A percentile compares a stretch with the other conserved stretches of the same genome.
These are phyloP conservation scores for Russula abietina DNA, from an alignment of 768 basidiomycete species.

Conservation along the genomic window DNA sequence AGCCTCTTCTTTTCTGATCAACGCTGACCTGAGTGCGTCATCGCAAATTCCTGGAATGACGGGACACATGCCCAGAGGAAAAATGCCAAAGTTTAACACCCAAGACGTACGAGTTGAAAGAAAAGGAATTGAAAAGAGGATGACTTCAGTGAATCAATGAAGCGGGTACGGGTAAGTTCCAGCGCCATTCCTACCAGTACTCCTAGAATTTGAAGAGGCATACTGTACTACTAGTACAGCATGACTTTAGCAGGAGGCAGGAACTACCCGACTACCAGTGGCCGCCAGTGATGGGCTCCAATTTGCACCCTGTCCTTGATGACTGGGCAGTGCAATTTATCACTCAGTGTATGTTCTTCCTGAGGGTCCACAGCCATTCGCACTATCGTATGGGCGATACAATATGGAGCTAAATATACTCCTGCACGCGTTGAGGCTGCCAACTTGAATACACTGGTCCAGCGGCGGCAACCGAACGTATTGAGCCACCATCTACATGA, in stretches of 20 bases:
- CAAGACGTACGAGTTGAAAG: too few species aligned
- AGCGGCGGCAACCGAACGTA: background rate
- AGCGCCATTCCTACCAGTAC: background rate
- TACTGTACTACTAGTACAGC: background rate
- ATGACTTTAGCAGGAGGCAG: background rate
- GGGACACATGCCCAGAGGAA: background rate
- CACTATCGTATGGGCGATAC: background rate
- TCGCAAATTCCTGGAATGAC: background rate
- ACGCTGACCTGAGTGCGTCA: background rate
- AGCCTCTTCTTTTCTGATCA: too few species aligned
- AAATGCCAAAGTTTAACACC: too few species aligned
- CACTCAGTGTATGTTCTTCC: background rate
- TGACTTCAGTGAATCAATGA: background rate
- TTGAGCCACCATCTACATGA: too few species aligned
- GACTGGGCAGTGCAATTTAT: background rate
- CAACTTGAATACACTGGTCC: background rate
- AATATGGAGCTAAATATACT: background rate
- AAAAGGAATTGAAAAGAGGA: too few species aligned
- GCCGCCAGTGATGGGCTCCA: background rate
- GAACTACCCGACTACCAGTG: background rate
- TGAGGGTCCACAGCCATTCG: background rate
- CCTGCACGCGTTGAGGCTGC: background rate
- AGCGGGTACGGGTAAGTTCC: background rate
- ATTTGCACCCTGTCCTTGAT: background rate
- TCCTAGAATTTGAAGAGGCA: background rate